Evolutionary conservation across 129 eudicot genomes (phyloP).

Genomic region (Chrysanthemum makinoi): DNA sequence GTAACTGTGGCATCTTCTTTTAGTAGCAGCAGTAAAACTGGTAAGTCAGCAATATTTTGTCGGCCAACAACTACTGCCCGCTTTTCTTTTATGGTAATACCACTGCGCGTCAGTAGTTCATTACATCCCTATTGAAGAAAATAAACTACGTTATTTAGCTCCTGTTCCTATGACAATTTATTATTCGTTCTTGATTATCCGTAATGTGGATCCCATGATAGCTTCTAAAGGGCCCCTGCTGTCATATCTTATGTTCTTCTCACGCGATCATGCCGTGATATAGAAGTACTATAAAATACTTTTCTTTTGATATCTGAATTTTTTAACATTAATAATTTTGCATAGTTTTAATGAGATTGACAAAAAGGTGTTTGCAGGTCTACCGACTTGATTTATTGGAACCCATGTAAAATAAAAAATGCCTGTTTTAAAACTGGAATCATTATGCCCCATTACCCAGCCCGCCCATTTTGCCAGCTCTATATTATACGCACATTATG

Average conservation of each 20-base stretch:
- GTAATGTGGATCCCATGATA: neutral
- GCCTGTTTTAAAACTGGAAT: too few species aligned
- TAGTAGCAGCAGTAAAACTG: neutral
- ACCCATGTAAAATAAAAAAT: too few species aligned
- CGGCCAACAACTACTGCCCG: constrained; percentile 27
- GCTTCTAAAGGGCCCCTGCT: neutral
- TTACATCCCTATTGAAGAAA: constrained; percentile 63
- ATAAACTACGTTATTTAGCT: neutral
- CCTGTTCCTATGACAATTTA: neutral
- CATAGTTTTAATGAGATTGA: too few species aligned
- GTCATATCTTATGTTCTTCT: too few species aligned
- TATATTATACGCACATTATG: neutral
- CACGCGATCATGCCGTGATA: too few species aligned
- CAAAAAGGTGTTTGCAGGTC: neutral
- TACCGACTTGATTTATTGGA: neutral
- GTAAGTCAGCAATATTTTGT: constrained; percentile 78
- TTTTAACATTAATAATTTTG: too few species aligned
- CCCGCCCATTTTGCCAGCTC: neutral
- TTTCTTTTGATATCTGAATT: too few species aligned
- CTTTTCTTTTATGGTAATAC: neutral
- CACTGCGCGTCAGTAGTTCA: constrained; percentile 31
- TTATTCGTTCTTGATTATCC: neutral
- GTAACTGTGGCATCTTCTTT: neutral
- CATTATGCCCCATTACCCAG: neutral
- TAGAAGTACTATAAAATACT: too few species aligned